These are phyloP conservation scores for Priceomyces carsonii DNA, from an alignment of 805 yeast species.

Conservation along the genomic window DNA sequence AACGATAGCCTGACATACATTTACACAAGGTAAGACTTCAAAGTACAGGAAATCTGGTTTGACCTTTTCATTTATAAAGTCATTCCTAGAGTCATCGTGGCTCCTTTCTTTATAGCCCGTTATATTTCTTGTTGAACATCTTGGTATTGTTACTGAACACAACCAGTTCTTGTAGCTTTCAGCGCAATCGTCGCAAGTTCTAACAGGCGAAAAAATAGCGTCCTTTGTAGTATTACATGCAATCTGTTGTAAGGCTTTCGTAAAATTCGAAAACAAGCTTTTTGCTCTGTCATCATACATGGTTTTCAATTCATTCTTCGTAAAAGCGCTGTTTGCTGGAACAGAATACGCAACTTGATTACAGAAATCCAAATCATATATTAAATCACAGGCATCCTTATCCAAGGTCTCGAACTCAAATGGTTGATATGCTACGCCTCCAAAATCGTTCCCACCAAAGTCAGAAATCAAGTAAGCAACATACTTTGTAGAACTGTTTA, in stretches of 20 bases:
- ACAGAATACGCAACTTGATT: constrained; percentile 82
- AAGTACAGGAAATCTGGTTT: constrained; percentile 63
- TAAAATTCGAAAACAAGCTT: constrained; percentile 60
- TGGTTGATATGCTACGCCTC: constrained; percentile 64
- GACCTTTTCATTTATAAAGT: constrained; percentile 49
- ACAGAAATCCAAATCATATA: constrained; percentile 78
- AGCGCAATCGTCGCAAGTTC: constrained; percentile 73
- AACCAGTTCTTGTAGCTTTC: constrained; percentile 80
- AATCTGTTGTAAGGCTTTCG: constrained; percentile 71
- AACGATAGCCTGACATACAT: constrained; percentile 75
- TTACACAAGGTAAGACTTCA: constrained; percentile 85
- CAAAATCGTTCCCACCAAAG: constrained; percentile 38
- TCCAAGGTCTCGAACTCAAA: constrained; percentile 58
- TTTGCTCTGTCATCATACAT: constrained; percentile 68
- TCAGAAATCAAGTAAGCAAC: constrained; percentile 62
- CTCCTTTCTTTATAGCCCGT: constrained; percentile 49
- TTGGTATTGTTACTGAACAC: constrained; percentile 83
- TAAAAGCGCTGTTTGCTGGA: constrained; percentile 43
- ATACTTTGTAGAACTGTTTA: constrained; percentile 63
- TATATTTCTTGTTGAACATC: constrained; percentile 62
- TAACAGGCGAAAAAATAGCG: constrained; percentile 70
- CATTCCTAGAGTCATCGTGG: constrained; percentile 57
- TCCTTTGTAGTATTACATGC: constrained; percentile 72
- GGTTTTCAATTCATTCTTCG: constrained; percentile 16
- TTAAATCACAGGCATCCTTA: constrained; percentile 63